Base-by-base conservation (phyloP, 2,329 filamentous ascomycete species). In the Sarocladium kiliense region DNA sequence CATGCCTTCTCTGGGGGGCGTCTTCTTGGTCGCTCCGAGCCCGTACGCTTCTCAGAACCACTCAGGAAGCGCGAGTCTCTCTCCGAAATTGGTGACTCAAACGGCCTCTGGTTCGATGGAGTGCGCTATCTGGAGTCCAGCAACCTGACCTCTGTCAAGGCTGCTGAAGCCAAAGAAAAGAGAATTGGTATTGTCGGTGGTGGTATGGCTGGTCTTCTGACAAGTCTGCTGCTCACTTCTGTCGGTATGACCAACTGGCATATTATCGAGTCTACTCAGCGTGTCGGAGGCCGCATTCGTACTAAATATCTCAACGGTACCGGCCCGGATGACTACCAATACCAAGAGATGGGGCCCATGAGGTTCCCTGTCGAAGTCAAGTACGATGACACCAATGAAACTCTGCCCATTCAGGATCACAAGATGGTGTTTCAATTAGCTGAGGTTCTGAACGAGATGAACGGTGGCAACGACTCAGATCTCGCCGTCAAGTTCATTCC, bases 401-500 rank as follows among this genome's bases (percentile, higher is more conserved):
- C 71, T 0, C 63, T 74, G 3, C 61, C 70, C 25, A 71, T 74
- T 55, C 66, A 68, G 54, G 73, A 75, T 49, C 72, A 75, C 54
- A 67, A 65, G 32, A 68, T 75, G 65, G 68, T 73, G 1, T 75
- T 74, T 44, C 69, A 75, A 58, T 61, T 75, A 4, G 72, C 68
- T 2, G 66, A 66, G 7, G 63, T 66, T 12, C 62, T 76, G 27
- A 75, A 75, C 56, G 55, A 65, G 44, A 63, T 74, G 59, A 76
- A 75, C 57, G 56, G n/a, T n/a, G n/a, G 57, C 9, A 57, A 67
- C 26, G 60, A 65, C 59, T 68, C 66, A 54, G 72, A 74, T 53
- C 70, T 78, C 26, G 74, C 73, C 30, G 79, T 85, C 51, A 78
- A 83, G 54, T 85, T 85, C 63, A 85, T 86, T 60, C 76, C 77